phyloP scores from a whole-genome alignment of 176 grass and related monocot species.

The bread wheat (Triticum aestivum) region IWGSC_CS_RefSeq_v2.1 NC_057806.1:578650405-578650904 shows the following conservation, averaged over 20 bases:
- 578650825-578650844: background rate
- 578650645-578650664: constrained; percentile 33
- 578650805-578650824: constrained; percentile 14
- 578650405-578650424: constrained; percentile 43
- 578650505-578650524: constrained; percentile 65
- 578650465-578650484: constrained; percentile 75
- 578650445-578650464: constrained; percentile 80
- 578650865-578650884: background rate
- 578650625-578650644: constrained; percentile 73
- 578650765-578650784: constrained; percentile 68
- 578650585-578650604: constrained; percentile 54
- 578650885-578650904: constrained; percentile 36
- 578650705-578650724: constrained; percentile 82
- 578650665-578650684: constrained; percentile 71
- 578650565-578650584: constrained; percentile 41
- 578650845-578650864: constrained; percentile 20
- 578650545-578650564: constrained; percentile 71
- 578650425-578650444: constrained; percentile 68
- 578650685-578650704: constrained; percentile 67
- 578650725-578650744: constrained; percentile 62
- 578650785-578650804: constrained; percentile 49
- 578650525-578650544: constrained; percentile 78
- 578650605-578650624: constrained; percentile 72
- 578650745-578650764: constrained; percentile 93
- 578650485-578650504: constrained; percentile 51